These are phyloP conservation scores for Dalbergia oliveri DNA, from an alignment of 306 rosid species.

Conservation along the genomic window DNA sequence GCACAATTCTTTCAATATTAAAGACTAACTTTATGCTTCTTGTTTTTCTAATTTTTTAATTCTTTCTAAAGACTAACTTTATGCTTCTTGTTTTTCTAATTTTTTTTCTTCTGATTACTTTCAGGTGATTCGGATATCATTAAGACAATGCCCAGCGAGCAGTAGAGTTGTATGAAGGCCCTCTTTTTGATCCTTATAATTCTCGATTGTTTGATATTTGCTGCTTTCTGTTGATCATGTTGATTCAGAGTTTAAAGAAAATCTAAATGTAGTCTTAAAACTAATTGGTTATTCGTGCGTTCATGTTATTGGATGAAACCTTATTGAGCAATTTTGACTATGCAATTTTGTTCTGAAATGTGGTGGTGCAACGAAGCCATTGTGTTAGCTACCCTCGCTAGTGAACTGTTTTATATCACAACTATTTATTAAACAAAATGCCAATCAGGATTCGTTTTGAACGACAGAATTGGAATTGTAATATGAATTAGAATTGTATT, in stretches of 20 bases:
- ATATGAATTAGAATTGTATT: too few species aligned
- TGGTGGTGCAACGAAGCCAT: background rate
- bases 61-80: background rate
- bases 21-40: background rate
- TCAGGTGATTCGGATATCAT: conserved; percentile 70
- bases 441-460: too few species aligned
- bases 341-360: background rate
- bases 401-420: too few species aligned
- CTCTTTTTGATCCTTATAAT: conserved; percentile 15
- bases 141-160: conserved; percentile 52
- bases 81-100: background rate
- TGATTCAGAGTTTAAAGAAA: conserved; percentile 29
- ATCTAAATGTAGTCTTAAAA: conserved; percentile 29
- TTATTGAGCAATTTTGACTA: conserved; percentile 24
- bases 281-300: conserved; percentile 2
- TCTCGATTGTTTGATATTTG: conserved; percentile 36
- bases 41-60: background rate
- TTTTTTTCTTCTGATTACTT: background rate
- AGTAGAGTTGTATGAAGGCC: conserved; percentile 37
- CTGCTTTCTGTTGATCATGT: conserved; percentile 5
- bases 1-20: background rate
- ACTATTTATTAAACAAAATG: too few species aligned
- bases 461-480: too few species aligned
- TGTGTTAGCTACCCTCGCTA: background rate
- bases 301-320: background rate